Evolutionary conservation across 495 filamentous ascomycete species (phyloP).

Genomic region (Corynascus novoguineensis): DNA sequence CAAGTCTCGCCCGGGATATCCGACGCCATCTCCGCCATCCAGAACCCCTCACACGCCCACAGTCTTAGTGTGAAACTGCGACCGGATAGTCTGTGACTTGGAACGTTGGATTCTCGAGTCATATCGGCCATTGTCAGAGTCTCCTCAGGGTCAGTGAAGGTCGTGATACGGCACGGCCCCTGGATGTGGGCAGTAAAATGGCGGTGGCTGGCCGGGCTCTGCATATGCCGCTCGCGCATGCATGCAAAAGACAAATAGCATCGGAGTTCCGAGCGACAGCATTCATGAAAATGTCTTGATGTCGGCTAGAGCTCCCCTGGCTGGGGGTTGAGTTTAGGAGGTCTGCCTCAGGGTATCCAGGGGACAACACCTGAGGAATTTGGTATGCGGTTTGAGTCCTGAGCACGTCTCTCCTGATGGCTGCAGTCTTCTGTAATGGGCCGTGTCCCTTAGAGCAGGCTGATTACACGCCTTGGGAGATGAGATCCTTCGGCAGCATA

Average conservation of each 20-base stretch:
- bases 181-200: slow-evolving; percentile 55
- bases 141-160: slow-evolving; percentile 58
- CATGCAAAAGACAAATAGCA: slow-evolving; percentile 56
- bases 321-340: slow-evolving; percentile 34
- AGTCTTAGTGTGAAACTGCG: slow-evolving; percentile 50
- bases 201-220: slow-evolving; percentile 42
- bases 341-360: slow-evolving; percentile 58
- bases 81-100: slow-evolving; percentile 71
- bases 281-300: slow-evolving; percentile 54
- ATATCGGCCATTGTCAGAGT: slow-evolving; percentile 61
- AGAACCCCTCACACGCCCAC: slow-evolving; percentile 61
- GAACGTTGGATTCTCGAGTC: slow-evolving; percentile 71
- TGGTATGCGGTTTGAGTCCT: slow-evolving; percentile 67
- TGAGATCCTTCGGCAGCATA: slow-evolving; percentile 48
- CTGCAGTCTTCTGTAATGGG: slow-evolving; percentile 59
- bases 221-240: slow-evolving; percentile 56
- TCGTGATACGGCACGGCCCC: slow-evolving; percentile 54
- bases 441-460: slow-evolving; percentile 39
- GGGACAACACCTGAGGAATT: slow-evolving; percentile 66
- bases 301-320: slow-evolving; percentile 39
- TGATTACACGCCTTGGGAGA: background rate
- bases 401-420: slow-evolving; percentile 71
- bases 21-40: slow-evolving; percentile 54
- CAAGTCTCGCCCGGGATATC: slow-evolving; percentile 47
- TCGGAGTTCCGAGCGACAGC: slow-evolving; percentile 43